Evolutionary conservation across 805 yeast genomes (phyloP), one percentile per base, ranked within the genome.

Genomic region (Cyberlindnera petersonii): DNA sequence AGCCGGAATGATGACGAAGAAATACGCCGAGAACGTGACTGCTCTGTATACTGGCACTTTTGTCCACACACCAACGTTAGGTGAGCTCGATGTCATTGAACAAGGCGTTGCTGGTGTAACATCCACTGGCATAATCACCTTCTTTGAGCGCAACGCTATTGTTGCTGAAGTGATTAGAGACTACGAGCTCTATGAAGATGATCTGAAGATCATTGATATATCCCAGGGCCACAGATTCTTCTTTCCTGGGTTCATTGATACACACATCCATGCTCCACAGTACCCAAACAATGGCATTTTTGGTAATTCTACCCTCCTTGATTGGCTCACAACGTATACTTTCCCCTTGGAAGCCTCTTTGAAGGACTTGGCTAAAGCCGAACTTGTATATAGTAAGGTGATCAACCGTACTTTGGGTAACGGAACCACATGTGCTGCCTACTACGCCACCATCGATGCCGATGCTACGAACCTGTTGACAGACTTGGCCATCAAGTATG

Each of bases 391-490:
- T 58, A 49, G 70, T 11, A 74, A 71, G 48, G 84, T 83, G 5
- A 76, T 93, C n/a, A 52, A 63, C 4, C 76, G 82, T 40, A 86
- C 96, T 0, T 64, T 93, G 46, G 53, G 58, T 3, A 70, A 79
- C 56, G 98, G 98, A 16, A 93, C 98, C 1, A 93, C 98, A 1
- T 79, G 91, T 40, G 95, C 95, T 0, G 73, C 94, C 0, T 93
- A 93, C 64, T 93, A 79, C 59, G 91, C 97, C 4, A 88, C 98
- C 0, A 80, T 86, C 32, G 95, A 91, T 55, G 67, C 80, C 0
- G 75, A 74, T 6, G 79, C 95, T 4, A 75, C 97, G 2, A 81
- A 81, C 36, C 51, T 82, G 26, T 73, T 93, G 53, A 95, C 95
- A 2, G 83, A 82, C 42, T 58, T 83, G 13, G 78, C 91, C 24